Percentiles rank a stretch among this genome's conserved stretches.
Conservation (phyloP, 2,329 filamentous ascomycete genomes). For the Biscogniauxia mediterranea region DNA sequence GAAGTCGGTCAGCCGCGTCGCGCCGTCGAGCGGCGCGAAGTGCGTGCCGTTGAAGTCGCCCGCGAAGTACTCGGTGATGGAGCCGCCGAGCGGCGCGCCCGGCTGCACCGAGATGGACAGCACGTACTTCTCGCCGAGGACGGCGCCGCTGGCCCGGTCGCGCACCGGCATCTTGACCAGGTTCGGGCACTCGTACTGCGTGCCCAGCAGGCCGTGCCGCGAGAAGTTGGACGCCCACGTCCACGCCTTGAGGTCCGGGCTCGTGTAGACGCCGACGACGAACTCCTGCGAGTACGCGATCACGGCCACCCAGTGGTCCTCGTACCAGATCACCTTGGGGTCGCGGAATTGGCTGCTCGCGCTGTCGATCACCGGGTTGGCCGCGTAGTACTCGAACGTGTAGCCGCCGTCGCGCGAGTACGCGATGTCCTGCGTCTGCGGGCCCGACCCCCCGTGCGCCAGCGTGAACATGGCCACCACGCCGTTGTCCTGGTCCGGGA, state of each 20-base stretch:
- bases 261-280: conserved; percentile 60
- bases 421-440: conserved; percentile 58
- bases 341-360: conserved; percentile 60
- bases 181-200: conserved; percentile 65
- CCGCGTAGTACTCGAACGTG: conserved; percentile 57
- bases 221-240: conserved; percentile 57
- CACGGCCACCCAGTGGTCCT: conserved; percentile 56
- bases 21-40: conserved; percentile 46
- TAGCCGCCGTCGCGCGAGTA: conserved; percentile 62
- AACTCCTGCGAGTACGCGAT: conserved; percentile 55
- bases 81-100: conserved; percentile 55
- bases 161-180: conserved; percentile 53
- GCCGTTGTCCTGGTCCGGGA: conserved; percentile 57
- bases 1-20: conserved; percentile 44
- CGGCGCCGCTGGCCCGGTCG: conserved; percentile 19
- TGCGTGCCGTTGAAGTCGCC: conserved; percentile 65
- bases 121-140: conserved; percentile 41
- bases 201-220: conserved; percentile 48
- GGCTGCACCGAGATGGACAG: conserved; percentile 56
- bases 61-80: conserved; percentile 53
- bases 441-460: conserved; percentile 34
- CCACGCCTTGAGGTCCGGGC: conserved; percentile 58
- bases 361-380: conserved; percentile 60
- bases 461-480: conserved; percentile 59
- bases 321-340: conserved; percentile 62